These are phyloP conservation scores for Tolypocladium cylindrosporum DNA, from an alignment of 2,329 filamentous ascomycete species.

Conservation along the genomic window DNA sequence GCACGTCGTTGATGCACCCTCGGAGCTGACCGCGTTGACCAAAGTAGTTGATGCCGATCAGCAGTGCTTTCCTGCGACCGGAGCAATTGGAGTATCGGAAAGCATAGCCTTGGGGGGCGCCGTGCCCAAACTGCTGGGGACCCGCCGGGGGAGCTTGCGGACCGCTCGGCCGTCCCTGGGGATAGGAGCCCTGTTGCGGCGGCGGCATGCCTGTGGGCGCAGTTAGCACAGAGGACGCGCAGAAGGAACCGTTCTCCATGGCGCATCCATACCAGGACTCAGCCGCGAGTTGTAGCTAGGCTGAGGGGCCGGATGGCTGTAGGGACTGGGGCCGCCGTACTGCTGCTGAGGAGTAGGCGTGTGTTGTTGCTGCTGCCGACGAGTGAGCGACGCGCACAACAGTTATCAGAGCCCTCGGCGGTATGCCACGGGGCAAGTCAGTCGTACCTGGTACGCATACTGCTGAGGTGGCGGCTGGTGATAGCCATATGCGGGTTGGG, in stretches of 20 bases:
- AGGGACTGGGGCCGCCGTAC: conserved; percentile 17
- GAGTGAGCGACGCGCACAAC: neutral
- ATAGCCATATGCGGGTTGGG: conserved; percentile 37
- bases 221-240: neutral
- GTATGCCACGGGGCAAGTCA: neutral
- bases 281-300: conserved; percentile 39
- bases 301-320: conserved; percentile 22
- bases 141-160: conserved; percentile 58
- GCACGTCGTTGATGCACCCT: conserved; percentile 94
- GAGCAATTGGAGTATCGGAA: conserved; percentile 92
- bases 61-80: conserved; percentile 74
- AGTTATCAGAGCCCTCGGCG: neutral
- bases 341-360: conserved; percentile 24
- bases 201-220: conserved; percentile 8
- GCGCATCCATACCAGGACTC: conserved; percentile 19
- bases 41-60: conserved; percentile 97
- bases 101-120: conserved; percentile 68
- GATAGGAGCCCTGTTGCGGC: conserved; percentile 6
- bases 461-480: conserved; percentile 26
- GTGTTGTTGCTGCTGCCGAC: conserved; percentile 22
- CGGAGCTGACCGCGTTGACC: conserved; percentile 81
- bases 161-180: conserved; percentile 18
- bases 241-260: neutral
- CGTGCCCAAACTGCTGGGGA: conserved; percentile 66
- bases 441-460: conserved; percentile 26